phyloP scores from a whole-genome alignment of 2,329 filamentous ascomycete species.

The Aurifilum marmelostoma region DNA sequence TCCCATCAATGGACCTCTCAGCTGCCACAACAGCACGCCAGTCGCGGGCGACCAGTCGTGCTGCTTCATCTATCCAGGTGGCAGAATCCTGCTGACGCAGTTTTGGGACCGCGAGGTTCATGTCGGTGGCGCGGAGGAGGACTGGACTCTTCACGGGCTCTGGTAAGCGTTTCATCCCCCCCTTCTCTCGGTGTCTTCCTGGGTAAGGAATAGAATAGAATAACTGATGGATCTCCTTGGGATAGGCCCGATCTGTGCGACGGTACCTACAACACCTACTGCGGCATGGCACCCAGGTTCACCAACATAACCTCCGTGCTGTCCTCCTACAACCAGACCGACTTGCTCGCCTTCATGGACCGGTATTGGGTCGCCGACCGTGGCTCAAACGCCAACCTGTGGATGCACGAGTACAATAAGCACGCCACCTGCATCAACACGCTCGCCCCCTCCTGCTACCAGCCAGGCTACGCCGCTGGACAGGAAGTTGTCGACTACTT shows the following conservation, averaged over 20 bases:
- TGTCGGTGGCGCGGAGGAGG: conserved; percentile 45
- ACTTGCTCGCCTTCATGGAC: conserved; percentile 46
- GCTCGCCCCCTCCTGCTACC: conserved; percentile 66
- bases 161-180: conserved; percentile 40
- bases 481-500: conserved; percentile 52
- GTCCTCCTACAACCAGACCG: conserved; percentile 43
- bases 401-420: conserved; percentile 74
- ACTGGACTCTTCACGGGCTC: conserved; percentile 50
- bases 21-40: conserved; percentile 45
- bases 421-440: conserved; percentile 76
- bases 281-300: conserved; percentile 46
- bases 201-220: not conserved
- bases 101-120: conserved; percentile 49
- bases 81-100: conserved; percentile 47
- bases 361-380: conserved; percentile 48
- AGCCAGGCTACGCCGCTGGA: conserved; percentile 38
- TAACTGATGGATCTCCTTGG: too few species aligned
- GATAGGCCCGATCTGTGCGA: conserved; percentile 49
- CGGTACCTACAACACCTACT: conserved; percentile 48
- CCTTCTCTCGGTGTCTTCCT: not conserved
- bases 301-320: conserved; percentile 49
- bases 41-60: conserved; percentile 40
- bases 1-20: conserved; percentile 46
- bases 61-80: conserved; percentile 48
- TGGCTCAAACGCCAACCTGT: conserved; percentile 53